Conservation (phyloP, 163 green algal genomes). For the Prototheca cutis region DNA sequence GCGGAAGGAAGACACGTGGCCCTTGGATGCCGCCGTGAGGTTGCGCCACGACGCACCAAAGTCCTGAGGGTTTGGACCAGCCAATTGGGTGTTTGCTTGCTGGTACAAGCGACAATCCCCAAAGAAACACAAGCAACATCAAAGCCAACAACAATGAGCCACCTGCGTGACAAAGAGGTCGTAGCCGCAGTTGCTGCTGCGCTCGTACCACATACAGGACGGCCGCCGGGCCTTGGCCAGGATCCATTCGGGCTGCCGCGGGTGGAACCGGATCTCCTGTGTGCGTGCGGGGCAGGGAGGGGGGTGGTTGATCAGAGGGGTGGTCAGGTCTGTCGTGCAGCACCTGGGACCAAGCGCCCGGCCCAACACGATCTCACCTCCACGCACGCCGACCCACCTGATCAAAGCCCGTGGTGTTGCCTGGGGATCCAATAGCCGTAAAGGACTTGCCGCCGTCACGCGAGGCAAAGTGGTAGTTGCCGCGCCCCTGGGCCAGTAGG, state of each 20-base stretch:
- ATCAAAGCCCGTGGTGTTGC: slow-evolving; percentile 10
- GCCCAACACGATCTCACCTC: too few relatives aligned
- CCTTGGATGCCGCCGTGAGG: slow-evolving; percentile 48
- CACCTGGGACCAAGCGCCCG: too few relatives aligned
- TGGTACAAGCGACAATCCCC: too few relatives aligned
- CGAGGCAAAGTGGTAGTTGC: slow-evolving; percentile 28
- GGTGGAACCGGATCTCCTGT: slow-evolving; percentile 35
- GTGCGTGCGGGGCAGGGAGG: neutral
- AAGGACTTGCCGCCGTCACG: slow-evolving; percentile 28
- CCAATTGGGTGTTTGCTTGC: too few relatives aligned
- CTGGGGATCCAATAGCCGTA: slow-evolving; percentile 16
- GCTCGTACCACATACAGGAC: slow-evolving; percentile 23
- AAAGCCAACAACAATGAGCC: too few relatives aligned
- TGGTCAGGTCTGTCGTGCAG: neutral
- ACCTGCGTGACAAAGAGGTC: slow-evolving; percentile 50
- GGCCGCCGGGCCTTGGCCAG: slow-evolving; percentile 31
- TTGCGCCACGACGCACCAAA: slow-evolving; percentile 51
- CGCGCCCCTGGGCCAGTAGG: slow-evolving; percentile 15
- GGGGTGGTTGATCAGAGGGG: neutral
- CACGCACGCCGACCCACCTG: neutral
- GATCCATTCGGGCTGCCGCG: slow-evolving; percentile 38
- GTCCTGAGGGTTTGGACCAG: too few relatives aligned
- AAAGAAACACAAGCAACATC: too few relatives aligned
- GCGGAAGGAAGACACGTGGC: slow-evolving; percentile 56
- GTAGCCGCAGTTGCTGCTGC: slow-evolving; percentile 24